Evolutionary conservation across 179 eudicot genomes (phyloP).

Genomic region (Beta lomatogona): DNA sequence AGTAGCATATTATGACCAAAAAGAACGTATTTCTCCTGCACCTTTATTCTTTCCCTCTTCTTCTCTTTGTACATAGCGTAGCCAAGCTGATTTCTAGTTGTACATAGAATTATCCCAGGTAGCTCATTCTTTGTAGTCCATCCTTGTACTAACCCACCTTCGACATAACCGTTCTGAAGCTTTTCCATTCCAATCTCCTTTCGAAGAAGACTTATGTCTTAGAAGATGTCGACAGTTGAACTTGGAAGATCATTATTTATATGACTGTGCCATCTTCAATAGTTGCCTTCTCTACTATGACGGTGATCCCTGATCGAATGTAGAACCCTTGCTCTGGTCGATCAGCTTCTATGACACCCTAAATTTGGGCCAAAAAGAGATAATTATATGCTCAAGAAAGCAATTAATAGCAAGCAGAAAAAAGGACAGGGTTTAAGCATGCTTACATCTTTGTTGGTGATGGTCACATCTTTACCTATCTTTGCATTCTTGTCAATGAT

Average conservation of each 20-base stretch:
- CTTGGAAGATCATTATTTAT: constrained; percentile 27
- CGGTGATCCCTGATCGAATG: constrained; percentile 82
- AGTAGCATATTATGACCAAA: constrained; percentile 1
- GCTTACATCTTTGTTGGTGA: constrained; percentile 84
- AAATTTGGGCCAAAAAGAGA: neutral
- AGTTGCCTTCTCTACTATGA: constrained; percentile 82
- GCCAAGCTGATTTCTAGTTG: constrained; percentile 19
- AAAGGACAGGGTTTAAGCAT: neutral
- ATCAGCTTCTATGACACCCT: constrained; percentile 88
- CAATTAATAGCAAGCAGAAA: neutral
- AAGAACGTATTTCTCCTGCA: constrained; percentile 5
- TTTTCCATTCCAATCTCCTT: constrained; percentile 8
- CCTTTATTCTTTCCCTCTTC: constrained; percentile 4
- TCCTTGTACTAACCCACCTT: neutral
- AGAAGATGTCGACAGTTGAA: neutral
- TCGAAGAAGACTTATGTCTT: constrained; percentile 1
- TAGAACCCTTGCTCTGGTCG: constrained; percentile 81
- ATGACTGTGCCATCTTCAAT: constrained; percentile 78
- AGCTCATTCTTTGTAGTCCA: constrained; percentile 3
- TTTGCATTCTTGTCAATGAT: constrained; percentile 97
- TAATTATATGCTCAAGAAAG: neutral
- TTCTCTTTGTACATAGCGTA: constrained; percentile 21
- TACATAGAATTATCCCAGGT: constrained; percentile 18
- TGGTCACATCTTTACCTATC: constrained; percentile 83
- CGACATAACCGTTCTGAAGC: neutral